phyloP scores from a whole-genome alignment of 352 stramenopile species.

The Phytophthora aleatoria region DNA sequence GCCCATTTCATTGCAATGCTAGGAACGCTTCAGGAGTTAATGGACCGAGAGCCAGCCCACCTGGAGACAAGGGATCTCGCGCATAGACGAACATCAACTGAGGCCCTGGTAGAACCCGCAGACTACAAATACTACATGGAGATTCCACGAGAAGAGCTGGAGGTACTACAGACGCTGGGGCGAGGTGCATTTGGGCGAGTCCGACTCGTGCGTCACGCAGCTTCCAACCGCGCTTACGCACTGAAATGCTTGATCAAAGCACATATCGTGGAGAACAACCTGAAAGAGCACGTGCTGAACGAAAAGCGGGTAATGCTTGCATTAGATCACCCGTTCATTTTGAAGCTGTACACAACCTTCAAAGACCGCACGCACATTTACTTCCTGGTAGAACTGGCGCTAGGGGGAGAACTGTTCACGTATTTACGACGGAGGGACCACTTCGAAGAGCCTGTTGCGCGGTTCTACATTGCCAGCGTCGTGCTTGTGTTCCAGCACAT shows the following conservation, averaged over 20 bases:
- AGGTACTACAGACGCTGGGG: slow-evolving; percentile 77
- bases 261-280: slow-evolving; percentile 90
- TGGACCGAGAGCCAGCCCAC: slow-evolving; percentile 63
- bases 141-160: slow-evolving; percentile 70
- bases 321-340: slow-evolving; percentile 91
- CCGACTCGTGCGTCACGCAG: slow-evolving; percentile 81
- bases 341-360: slow-evolving; percentile 90
- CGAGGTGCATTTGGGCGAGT: slow-evolving; percentile 91
- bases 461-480: slow-evolving; percentile 91
- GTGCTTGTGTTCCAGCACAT: slow-evolving; percentile 92
- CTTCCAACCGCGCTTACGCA: slow-evolving; percentile 79
- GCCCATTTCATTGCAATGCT: slow-evolving; percentile 86
- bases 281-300: slow-evolving; percentile 92
- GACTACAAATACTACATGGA: slow-evolving; percentile 83
- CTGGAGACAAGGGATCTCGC: slow-evolving; percentile 10
- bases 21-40: slow-evolving; percentile 76
- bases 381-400: slow-evolving; percentile 91
- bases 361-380: slow-evolving; percentile 92
- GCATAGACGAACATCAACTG: slow-evolving; percentile 37
- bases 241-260: slow-evolving; percentile 94
- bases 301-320: slow-evolving; percentile 90
- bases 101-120: slow-evolving; percentile 42
- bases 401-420: slow-evolving; percentile 93
- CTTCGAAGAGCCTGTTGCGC: slow-evolving; percentile 75
- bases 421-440: slow-evolving; percentile 79